Percentiles rank a stretch among this genome's conserved stretches.
Conservation (phyloP, 1,139 yeast genomes). For the Taiozyma onychis region DNA sequence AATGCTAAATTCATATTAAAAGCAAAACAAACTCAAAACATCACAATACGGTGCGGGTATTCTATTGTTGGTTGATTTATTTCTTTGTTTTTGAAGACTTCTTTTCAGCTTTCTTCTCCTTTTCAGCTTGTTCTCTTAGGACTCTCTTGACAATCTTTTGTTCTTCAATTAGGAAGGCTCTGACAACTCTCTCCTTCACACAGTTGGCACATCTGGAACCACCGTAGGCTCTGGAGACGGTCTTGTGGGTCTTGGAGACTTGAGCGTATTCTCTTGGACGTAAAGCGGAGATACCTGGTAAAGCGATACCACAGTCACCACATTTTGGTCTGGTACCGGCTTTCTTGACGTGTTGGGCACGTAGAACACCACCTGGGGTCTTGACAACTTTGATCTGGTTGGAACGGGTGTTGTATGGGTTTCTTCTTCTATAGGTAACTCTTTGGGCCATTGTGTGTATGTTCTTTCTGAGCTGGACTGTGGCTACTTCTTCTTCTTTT, state of each 20-base stretch:
- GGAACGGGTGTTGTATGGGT: conserved; percentile 96
- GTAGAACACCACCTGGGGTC: conserved; percentile 99
- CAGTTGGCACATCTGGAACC: conserved; percentile 98
- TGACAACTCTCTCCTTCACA: conserved; percentile 97
- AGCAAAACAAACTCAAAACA: conserved; percentile 1
- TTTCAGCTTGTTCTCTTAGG: conserved; percentile 88
- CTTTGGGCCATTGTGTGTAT: conserved; percentile 61
- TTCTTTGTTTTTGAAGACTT: conserved; percentile 13
- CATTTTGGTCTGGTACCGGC: conserved; percentile 93
- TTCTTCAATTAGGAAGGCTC: conserved; percentile 99
- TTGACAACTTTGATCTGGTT: conserved; percentile 98
- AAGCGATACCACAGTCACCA: conserved; percentile 95
- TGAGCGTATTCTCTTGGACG: conserved; percentile 98
- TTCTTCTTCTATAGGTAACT: conserved; percentile 78
- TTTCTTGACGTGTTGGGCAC: conserved; percentile 97
- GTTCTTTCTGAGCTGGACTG: background rate
- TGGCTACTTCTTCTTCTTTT: background rate
- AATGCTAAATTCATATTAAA: background rate
- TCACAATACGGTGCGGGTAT: background rate
- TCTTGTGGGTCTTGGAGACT: conserved; percentile 93
- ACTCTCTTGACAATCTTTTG: conserved; percentile 99
- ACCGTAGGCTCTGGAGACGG: conserved; percentile 99
- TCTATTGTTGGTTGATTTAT: background rate
- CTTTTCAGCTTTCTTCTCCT: conserved; percentile 48
- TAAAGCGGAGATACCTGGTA: conserved; percentile 88